Conservation (phyloP, 177 flowering plant genomes). For the Vitis hybrid region DNA sequence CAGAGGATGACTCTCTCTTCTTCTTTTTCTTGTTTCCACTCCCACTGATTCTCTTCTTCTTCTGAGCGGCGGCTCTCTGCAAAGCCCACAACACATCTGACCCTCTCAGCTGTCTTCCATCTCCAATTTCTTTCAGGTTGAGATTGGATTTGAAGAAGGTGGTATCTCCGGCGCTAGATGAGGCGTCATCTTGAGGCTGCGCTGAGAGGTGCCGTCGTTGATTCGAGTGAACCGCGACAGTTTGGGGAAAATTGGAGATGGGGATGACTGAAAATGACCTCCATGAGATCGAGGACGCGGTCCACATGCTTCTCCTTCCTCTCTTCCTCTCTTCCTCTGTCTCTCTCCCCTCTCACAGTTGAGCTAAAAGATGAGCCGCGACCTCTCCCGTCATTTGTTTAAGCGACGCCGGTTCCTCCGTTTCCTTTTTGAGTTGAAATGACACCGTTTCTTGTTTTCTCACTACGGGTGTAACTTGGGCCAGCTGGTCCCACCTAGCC, state of each 20-base stretch:
- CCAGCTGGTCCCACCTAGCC: too few species aligned
- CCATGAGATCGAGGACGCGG: neutral
- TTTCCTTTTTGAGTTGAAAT: too few species aligned
- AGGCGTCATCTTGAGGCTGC: neutral
- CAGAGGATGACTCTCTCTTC: neutral
- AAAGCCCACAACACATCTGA: conserved; percentile 39
- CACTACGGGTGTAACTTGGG: too few species aligned
- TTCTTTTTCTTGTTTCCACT: conserved; percentile 5
- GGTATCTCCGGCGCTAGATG: neutral
- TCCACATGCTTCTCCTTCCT: conserved; percentile 11
- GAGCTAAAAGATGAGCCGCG: neutral
- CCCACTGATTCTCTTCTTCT: conserved; percentile 4
- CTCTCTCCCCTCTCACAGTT: neutral
- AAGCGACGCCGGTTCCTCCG: too few species aligned
- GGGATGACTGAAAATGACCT: too few species aligned
- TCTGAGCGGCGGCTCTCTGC: conserved; percentile 31
- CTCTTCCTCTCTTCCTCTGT: neutral
- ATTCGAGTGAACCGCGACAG: neutral
- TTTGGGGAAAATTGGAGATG: neutral
- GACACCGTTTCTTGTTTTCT: too few species aligned
- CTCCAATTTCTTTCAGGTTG: conserved; percentile 1
- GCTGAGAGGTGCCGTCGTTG: neutral
- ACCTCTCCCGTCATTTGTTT: too few species aligned
- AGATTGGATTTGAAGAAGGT: conserved; percentile 1
- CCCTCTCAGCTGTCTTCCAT: conserved; percentile 20